Conservation (phyloP, 1,284 basidiomycete genomes). For the Melampsora abietis-canadensis region DNA sequence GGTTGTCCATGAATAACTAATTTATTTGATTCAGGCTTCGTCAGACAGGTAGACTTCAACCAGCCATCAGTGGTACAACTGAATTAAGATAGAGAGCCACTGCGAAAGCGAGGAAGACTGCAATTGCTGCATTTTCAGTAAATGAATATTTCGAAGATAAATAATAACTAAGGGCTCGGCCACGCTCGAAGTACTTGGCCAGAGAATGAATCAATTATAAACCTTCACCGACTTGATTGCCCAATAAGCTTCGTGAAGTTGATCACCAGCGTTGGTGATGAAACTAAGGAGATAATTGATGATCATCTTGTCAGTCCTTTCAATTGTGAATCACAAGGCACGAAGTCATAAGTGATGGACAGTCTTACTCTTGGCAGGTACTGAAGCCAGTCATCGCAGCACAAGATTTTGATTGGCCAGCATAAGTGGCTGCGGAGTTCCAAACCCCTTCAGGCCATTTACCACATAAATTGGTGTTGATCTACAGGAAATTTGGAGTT, state of each 20-base stretch:
- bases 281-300: not conserved
- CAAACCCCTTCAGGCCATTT: not conserved
- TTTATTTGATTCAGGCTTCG: too few relatives aligned
- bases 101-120: too few relatives aligned
- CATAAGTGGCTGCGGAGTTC: not conserved
- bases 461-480: conserved; percentile 9
- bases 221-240: conserved; percentile 1
- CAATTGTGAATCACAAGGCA: not conserved
- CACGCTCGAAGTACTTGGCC: too few relatives aligned
- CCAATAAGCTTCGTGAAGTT: conserved; percentile 14
- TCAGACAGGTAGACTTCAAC: too few relatives aligned
- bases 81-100: too few relatives aligned
- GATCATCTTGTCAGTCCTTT: not conserved
- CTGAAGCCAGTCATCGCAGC: not conserved
- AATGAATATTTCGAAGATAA: too few relatives aligned
- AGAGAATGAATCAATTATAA: not conserved
- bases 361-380: conserved; percentile 6
- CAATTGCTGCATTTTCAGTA: too few relatives aligned
- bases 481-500: not conserved
- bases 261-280: not conserved
- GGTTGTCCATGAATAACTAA: too few relatives aligned
- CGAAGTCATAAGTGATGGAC: too few relatives aligned
- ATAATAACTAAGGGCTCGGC: too few relatives aligned
- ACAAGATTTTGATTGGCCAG: conserved; percentile 1
- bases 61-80: too few relatives aligned